Percentiles rank a stretch among this genome's conserved stretches.
Conservation (phyloP, 192 early-diverging fungal genomes). For the Thoreauomyces humboldtii region DNA sequence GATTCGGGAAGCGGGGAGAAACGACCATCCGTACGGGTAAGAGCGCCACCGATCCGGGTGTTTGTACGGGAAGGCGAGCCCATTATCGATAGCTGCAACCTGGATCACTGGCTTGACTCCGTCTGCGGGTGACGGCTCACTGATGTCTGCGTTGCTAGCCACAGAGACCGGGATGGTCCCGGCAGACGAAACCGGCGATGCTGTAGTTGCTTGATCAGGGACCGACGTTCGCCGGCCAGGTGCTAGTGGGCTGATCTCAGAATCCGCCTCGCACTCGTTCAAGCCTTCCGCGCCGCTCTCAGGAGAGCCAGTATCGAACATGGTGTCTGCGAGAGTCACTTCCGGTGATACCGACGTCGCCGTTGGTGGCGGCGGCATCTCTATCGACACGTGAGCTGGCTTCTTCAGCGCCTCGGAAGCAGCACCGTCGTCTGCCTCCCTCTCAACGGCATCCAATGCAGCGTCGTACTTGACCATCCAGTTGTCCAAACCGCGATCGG, state of each 20-base stretch:
- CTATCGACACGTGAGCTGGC: no score
- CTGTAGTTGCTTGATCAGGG: conserved; percentile 3
- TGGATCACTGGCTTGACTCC: conserved; percentile 58
- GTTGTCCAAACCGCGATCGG: conserved; percentile 65
- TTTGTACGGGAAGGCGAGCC: conserved; percentile 89
- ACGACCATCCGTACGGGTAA: conserved; percentile 90
- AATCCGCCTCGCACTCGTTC: no score
- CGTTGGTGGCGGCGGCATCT: no score
- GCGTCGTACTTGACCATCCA: conserved; percentile 80
- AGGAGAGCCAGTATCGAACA: conserved; percentile 2
- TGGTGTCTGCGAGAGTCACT: not conserved
- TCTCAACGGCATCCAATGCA: conserved; percentile 31
- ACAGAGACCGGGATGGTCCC: no score
- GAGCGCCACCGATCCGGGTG: conserved; percentile 86
- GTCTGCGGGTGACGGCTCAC: no score
- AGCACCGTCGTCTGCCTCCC: not conserved
- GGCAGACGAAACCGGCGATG: no score
- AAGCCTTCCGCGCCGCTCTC: no score
- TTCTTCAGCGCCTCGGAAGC: not conserved
- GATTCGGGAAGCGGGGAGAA: conserved; percentile 62
- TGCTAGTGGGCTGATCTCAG: no score
- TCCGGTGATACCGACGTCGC: not conserved
- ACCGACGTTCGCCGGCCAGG: not conserved
- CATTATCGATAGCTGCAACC: conserved; percentile 89
- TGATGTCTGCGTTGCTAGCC: no score